A percentile compares a stretch with the other conserved stretches of the same genome.
These are phyloP conservation scores for Solanum chilense DNA, from an alignment of 257 asterid species.

Conservation along the genomic window DNA sequence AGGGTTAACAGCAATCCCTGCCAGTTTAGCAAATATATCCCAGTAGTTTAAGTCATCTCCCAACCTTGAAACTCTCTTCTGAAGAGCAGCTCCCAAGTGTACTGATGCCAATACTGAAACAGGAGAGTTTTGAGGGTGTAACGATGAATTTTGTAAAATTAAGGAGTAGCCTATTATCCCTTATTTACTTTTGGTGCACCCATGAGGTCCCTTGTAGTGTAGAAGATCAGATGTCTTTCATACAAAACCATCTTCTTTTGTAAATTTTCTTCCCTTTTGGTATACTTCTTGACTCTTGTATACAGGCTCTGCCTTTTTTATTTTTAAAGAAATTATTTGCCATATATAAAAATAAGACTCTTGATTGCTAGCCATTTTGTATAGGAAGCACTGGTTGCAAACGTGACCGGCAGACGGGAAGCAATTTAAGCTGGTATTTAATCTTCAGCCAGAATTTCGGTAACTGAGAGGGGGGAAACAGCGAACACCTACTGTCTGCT, in stretches of 20 bases:
- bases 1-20: neutral
- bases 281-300: neutral
- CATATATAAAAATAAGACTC: neutral
- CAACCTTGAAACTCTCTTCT: neutral
- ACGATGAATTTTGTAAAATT: neutral
- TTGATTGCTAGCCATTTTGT: neutral
- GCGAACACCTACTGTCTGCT: neutral
- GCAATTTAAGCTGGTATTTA: neutral
- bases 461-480: neutral
- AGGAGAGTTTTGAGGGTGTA: neutral
- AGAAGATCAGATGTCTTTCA: neutral
- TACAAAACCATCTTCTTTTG: neutral
- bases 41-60: neutral
- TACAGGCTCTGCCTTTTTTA: neutral
- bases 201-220: neutral
- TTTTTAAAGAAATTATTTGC: neutral
- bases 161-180: neutral
- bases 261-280: neutral
- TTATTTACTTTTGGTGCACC: neutral
- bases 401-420: neutral
- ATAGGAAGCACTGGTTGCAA: neutral
- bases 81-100: neutral
- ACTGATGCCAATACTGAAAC: neutral
- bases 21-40: neutral
- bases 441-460: neutral